Percentiles rank a stretch among this genome's conserved stretches.
Conservation (phyloP, 2,329 filamentous ascomycete species). For the Verticillium longisporum region DNA sequence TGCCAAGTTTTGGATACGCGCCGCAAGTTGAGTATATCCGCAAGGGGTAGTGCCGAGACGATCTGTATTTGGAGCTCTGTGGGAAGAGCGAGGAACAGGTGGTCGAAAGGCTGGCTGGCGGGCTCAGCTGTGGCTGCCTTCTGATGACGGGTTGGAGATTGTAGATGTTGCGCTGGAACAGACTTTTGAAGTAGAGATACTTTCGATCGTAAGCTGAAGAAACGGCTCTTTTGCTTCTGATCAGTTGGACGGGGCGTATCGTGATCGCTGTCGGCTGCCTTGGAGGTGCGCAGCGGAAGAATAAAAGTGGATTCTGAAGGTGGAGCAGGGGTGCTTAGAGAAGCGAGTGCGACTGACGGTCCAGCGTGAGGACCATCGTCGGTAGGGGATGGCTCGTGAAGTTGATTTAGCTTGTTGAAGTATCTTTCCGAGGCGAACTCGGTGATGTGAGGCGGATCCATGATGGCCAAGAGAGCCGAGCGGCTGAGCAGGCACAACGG, state of each 20-base stretch:
- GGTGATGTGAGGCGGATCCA: slow-evolving; percentile 58
- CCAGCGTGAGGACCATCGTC: slow-evolving; percentile 1
- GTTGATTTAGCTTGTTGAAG: slow-evolving; percentile 54
- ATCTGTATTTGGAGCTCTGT: slow-evolving; percentile 59
- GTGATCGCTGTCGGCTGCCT: slow-evolving; percentile 17
- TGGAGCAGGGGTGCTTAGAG: neutral
- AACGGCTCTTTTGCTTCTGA: slow-evolving; percentile 32
- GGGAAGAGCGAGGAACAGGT: slow-evolving; percentile 51
- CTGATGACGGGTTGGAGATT: neutral
- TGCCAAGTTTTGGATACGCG: slow-evolving; percentile 54
- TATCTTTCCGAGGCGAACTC: slow-evolving; percentile 62
- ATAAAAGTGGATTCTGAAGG: slow-evolving; percentile 36
- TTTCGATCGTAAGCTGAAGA: slow-evolving; percentile 33
- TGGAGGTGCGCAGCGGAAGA: slow-evolving; percentile 39
- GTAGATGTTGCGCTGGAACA: neutral
- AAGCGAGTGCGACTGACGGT: neutral
- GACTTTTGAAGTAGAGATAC: slow-evolving; percentile 18
- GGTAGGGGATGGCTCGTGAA: slow-evolving; percentile 24
- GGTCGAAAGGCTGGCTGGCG: slow-evolving; percentile 35
- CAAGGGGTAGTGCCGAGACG: slow-evolving; percentile 51
- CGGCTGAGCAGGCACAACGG: slow-evolving; percentile 9
- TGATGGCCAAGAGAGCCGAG: slow-evolving; percentile 23
- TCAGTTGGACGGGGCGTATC: slow-evolving; percentile 22
- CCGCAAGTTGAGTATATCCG: slow-evolving; percentile 53
- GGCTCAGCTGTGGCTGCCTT: neutral